Base-by-base conservation (phyloP, 768 basidiomycete species). In the Kwoniella dendrophila region DNA sequence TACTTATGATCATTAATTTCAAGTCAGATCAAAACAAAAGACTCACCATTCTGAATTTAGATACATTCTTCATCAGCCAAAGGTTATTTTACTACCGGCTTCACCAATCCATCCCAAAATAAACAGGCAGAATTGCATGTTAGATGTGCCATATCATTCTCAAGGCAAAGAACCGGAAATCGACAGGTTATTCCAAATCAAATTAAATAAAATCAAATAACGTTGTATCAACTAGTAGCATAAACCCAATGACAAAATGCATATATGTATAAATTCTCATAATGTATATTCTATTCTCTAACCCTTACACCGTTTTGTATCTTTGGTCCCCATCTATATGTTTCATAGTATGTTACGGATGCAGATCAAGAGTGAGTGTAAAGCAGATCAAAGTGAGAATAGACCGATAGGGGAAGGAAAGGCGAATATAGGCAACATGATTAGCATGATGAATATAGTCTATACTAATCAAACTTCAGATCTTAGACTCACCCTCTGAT, bases 241-340 rank as follows among this genome's bases (percentile, higher is more conserved):
- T n/a, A 3, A 41, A 22, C 16, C 5, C 16, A 41, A 24, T 8
- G 12, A 43, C n/a, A 18, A 14, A 29, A 34, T 48, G 47, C 47
- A 41, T 40, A 61, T 52, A 22, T 51, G 49, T 51, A 26, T 48
- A 55, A 24, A 40, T 26, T 11, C 62, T 62, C 22, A 40, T 22
- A n/a, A 26, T 8, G 6, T 22, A 4, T 33, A 8, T 10, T 45
- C 36, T 55, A 67, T 26, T 57, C 44, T 36, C 48, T 52, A 30
- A 75, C 64, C 38, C 74, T 49, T 8, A 73, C 64, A 32, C 74
- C 74, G 53, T 73, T 48, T 58, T 75, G 74, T 30, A 75, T 67
- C 57, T 62, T 66, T 16, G 74, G 69, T 45, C 74, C 74, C 74
- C 74, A 75, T 32, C 73, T 75, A 41, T 11, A 8, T 29, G 16